Evolutionary conservation across 2,329 filamentous ascomycete species (phyloP), one percentile per base, ranked within the genome.

Genomic region (Phyllosticta citribraziliensis): DNA sequence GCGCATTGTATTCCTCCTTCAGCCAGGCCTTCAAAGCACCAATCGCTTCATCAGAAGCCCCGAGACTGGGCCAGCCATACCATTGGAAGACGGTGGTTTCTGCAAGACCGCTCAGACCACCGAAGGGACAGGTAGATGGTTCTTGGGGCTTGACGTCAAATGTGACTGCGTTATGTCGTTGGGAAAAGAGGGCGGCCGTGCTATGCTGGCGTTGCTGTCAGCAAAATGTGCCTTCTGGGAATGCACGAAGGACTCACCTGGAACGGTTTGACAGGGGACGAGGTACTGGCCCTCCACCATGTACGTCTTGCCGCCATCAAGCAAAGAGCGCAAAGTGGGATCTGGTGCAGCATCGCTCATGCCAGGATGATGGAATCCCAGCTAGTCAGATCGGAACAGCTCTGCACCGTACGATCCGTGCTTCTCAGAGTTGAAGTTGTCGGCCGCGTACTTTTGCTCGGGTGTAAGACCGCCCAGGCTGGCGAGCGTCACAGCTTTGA

Each of bases 51-150:
- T 95, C 89, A 50, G 93, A 93, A 4, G 97, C 86, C 74, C 97
- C 91, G 55, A 96, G 78, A 47, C 94, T 94, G 0, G 94, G 92
- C 93, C 94, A 97, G 67, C 94, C 94, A 76, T 97, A 97, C 94
- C 94, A 99, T 74, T 94, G 89, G 76, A 97, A 97, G 67, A 87
- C 93, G 25, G 91, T 96, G 33, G 90, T 88, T 77, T 97, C 97
- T 69, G 89, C 88, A 62, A 97, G 79, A 25, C 94, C 94, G 67
- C 90, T 96, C 64, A 99, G 81, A 20, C 94, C 94, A 57, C 91
- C 96, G 69, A 97, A 93, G 52, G 97, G 84, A 51, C 94, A 94
- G 62, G 94, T 94, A 1, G 94, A 97, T 22, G 22, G 22, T 2
- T 22, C 22, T 22, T 22, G 22, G 22, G 3, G 22, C 22, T 22